A percentile compares a stretch with the other conserved stretches of the same genome.
Evolutionary conservation across 371 early-diverging fungal species (phyloP).

Genomic region (Apophysomyces ossiformis): DNA sequence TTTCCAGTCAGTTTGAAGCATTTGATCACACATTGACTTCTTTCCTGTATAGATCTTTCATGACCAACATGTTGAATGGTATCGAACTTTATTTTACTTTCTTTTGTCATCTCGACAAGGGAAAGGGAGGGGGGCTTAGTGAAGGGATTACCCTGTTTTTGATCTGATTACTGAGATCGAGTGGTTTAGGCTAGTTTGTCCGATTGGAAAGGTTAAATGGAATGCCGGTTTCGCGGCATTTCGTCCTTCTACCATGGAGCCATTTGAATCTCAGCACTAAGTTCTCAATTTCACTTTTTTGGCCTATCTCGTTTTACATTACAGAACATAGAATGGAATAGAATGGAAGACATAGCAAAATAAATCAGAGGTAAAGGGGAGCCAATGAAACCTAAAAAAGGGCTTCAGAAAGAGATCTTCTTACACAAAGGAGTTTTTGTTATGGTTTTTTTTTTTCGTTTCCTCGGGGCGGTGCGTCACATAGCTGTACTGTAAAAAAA

Average conservation of each 20-base stretch:
- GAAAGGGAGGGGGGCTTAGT: background rate
- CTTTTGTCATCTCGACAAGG: too few species aligned
- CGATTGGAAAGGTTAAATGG: slow-evolving; percentile 8
- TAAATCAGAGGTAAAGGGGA: background rate
- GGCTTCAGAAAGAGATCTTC: background rate
- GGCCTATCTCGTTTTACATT: too few species aligned
- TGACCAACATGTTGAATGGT: too few species aligned
- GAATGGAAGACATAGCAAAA: background rate
- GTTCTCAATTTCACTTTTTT: too few species aligned
- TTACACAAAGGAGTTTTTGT: background rate
- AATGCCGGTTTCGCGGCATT: slow-evolving; percentile 9
- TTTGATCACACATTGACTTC: too few species aligned
- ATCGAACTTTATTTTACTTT: too few species aligned
- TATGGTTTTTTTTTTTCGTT: background rate
- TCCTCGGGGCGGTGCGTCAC: slow-evolving; percentile 1
- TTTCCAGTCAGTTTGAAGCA: too few species aligned
- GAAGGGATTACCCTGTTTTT: background rate
- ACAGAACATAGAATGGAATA: background rate
- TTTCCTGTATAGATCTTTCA: too few species aligned
- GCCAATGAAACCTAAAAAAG: background rate
- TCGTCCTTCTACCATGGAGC: too few species aligned
- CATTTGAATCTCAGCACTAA: too few species aligned
- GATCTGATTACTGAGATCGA: background rate
- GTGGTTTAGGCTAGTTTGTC: background rate
- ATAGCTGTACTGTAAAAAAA: background rate